phyloP scores from a whole-genome alignment of 2,329 filamentous ascomycete species.

The Epichloe sibirici region DNA sequence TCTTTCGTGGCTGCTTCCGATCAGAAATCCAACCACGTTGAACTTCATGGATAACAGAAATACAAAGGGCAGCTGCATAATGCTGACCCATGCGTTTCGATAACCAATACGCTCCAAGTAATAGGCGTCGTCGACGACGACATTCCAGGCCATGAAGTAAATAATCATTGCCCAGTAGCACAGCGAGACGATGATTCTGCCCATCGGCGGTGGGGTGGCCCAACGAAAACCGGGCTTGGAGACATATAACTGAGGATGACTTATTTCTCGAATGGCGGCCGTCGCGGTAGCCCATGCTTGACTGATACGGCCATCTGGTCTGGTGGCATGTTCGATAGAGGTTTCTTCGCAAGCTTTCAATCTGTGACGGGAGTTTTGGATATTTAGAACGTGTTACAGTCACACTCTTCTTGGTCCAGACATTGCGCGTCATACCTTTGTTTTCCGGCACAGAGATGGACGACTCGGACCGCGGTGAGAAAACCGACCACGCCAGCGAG shows the following conservation, averaged over 20 bases:
- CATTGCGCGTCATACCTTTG: slow-evolving; percentile 23
- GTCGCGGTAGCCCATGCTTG: slow-evolving; percentile 48
- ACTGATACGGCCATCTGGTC: slow-evolving; percentile 31
- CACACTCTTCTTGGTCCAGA: background rate
- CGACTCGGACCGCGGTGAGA: slow-evolving; percentile 26
- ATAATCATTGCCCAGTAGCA: slow-evolving; percentile 47
- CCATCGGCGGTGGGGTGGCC: slow-evolving; percentile 45
- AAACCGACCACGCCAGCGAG: slow-evolving; percentile 35
- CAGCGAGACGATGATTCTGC: slow-evolving; percentile 40
- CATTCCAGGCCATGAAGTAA: slow-evolving; percentile 41
- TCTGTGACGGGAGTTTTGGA: slow-evolving; percentile 20
- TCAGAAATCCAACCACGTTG: slow-evolving; percentile 45
- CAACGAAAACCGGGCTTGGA: slow-evolving; percentile 35
- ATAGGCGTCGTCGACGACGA: slow-evolving; percentile 37
- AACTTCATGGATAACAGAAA: slow-evolving; percentile 50
- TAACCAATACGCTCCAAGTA: slow-evolving; percentile 55
- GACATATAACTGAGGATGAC: slow-evolving; percentile 43
- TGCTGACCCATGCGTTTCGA: slow-evolving; percentile 54
- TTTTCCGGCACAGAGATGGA: slow-evolving; percentile 30
- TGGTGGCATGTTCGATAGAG: slow-evolving; percentile 38
- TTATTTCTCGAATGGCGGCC: slow-evolving; percentile 42
- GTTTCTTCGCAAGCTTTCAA: slow-evolving; percentile 31
- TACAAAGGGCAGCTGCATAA: slow-evolving; percentile 52
- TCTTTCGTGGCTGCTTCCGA: slow-evolving; percentile 54
- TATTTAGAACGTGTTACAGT: background rate